Evolutionary conservation across 2,329 filamentous ascomycete species (phyloP).

Genomic region (Trichoderma koningiopsis): DNA sequence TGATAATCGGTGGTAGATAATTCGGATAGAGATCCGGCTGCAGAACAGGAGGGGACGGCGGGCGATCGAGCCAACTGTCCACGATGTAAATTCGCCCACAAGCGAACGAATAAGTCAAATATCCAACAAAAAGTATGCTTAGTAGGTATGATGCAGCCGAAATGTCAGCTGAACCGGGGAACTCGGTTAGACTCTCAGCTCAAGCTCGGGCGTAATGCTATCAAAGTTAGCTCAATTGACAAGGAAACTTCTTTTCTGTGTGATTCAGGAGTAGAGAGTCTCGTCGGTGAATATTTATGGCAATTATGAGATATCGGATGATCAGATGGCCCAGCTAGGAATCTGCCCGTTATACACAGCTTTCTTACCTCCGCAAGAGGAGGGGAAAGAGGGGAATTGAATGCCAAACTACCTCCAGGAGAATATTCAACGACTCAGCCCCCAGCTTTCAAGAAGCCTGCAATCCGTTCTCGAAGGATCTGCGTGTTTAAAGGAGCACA

Average conservation of each 20-base stretch:
- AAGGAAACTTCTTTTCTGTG: neutral
- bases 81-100: neutral
- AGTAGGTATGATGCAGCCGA: neutral
- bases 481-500: neutral
- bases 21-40: slow-evolving; percentile 14
- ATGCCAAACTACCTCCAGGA: neutral
- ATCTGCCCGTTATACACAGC: neutral
- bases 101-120: slow-evolving; percentile 1
- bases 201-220: neutral
- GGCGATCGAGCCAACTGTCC: slow-evolving; percentile 10
- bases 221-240: slow-evolving; percentile 5
- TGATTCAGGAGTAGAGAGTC: neutral
- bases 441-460: neutral
- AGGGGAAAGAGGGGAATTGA: neutral
- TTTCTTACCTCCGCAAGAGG: neutral
- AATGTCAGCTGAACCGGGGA: neutral
- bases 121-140: neutral
- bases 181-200: slow-evolving; percentile 9
- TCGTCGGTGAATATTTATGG: neutral
- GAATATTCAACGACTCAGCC: neutral
- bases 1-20: neutral
- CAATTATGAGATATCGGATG: neutral
- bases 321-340: neutral
- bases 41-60: neutral
- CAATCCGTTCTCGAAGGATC: neutral